phyloP scores from a whole-genome alignment of 208 protist genomes.

The Wallacemonas rigidus region DNA sequence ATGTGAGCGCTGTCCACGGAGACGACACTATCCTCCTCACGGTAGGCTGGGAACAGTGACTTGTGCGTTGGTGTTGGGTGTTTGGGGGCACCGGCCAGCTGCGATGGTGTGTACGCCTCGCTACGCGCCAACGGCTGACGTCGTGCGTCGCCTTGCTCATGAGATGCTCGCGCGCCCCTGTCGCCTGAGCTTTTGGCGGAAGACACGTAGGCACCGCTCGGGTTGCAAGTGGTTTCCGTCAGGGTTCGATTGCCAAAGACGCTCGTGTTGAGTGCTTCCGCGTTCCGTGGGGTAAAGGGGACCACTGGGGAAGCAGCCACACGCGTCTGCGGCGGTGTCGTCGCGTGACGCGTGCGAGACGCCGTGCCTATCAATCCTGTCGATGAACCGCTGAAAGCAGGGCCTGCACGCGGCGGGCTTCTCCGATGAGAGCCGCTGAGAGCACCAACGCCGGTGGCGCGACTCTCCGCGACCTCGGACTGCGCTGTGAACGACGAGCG shows the following conservation, averaged over 20 bases:
- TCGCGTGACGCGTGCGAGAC: not conserved
- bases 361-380: not conserved
- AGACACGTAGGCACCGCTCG: slow-evolving; percentile 30
- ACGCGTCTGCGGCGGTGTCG: not conserved
- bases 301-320: slow-evolving; percentile 11
- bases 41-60: not conserved
- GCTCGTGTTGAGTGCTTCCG: slow-evolving; percentile 41
- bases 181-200: slow-evolving; percentile 1
- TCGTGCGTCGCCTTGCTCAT: too few species aligned
- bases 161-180: too few species aligned
- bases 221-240: slow-evolving; percentile 36
- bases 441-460: not conserved
- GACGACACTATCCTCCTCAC: slow-evolving; percentile 35
- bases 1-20: slow-evolving; percentile 47
- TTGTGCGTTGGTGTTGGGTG: slow-evolving; percentile 9
- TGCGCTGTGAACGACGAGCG: not conserved
- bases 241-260: slow-evolving; percentile 57
- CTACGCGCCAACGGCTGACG: too few species aligned
- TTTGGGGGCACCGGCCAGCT: not conserved
- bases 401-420: not conserved
- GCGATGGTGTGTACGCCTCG: too few species aligned
- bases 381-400: not conserved
- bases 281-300: slow-evolving; percentile 56
- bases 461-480: not conserved
- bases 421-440: not conserved